Base-by-base conservation (phyloP, 345 rosid species). In the Zanthoxylum bungeanum region DNA sequence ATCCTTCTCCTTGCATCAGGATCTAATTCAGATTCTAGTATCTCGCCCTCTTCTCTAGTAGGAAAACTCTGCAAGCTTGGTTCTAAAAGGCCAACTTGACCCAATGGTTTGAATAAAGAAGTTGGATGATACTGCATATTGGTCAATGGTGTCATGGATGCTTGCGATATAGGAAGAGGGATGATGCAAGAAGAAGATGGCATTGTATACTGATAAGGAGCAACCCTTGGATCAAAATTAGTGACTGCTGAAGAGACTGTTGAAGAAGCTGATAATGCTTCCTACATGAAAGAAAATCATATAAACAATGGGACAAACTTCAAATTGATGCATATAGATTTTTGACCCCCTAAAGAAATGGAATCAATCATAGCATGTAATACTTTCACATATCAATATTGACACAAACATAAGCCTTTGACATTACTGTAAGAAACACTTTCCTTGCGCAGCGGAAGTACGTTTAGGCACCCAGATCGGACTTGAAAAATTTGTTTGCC, bases 31-130 rank as follows among this genome's bases (percentile, higher is more conserved):
- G 99, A 93, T 83, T 91, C 98, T 46, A 95, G 98, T 52, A 93
- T 97, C 84, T 96, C 99, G 47, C 99, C 99, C 80, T 96, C 99
- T 85, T 93, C 99, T 77, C 98, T 87, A 58, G 91, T 97, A 52
- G 97, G 99, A 74, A 98, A 96, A 82, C 79, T 84, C 72, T 87
- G 97, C 86, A 90, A 78, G 81, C 85, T 91, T 74, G 83, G 82
- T 72, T 96, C 98, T 60, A 85, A 72, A 61, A 81, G 79, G 61
- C 62, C 71, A 75, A 81, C 83, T 70, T 83, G 86, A 82, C 83
- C 88, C 77, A 86, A 59, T 47, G 88, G 88, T 73, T 87, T 91
- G 77, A 82, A 77, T 72, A 80, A 62, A 27, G 89, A 67, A 74
- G 91, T 60, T 64, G 80, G 83, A 59, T 86, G 83, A 62, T 83